phyloP scores from a whole-genome alignment of 2,329 filamentous ascomycete species.

The Cytospora leucostoma region DNA sequence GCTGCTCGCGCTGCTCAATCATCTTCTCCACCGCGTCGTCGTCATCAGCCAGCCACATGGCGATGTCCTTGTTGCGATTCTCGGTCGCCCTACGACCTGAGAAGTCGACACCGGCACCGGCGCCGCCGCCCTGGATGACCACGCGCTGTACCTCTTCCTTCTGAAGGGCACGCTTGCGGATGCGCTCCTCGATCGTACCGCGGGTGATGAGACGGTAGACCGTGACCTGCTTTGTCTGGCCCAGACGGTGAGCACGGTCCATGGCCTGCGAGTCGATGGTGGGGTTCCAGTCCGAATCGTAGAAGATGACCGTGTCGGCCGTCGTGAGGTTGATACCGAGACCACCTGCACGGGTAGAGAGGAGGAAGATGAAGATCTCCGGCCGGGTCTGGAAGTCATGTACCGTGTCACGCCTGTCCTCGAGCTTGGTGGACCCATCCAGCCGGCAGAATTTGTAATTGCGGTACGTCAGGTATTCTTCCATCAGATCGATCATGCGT shows the following conservation, averaged over 20 bases:
- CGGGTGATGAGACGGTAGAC: constrained; percentile 97
- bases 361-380: constrained; percentile 94
- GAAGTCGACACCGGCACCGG: constrained; percentile 86
- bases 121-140: constrained; percentile 87
- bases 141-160: constrained; percentile 99
- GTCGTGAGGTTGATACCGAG: constrained; percentile 96
- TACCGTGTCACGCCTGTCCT: constrained; percentile 94
- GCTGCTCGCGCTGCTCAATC: constrained; percentile 89
- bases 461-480: constrained; percentile 96
- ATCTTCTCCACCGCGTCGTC: constrained; percentile 78
- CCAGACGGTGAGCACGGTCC: constrained; percentile 97
- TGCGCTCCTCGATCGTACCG: constrained; percentile 96
- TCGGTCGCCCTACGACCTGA: constrained; percentile 85
- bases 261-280: constrained; percentile 98
- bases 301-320: constrained; percentile 98
- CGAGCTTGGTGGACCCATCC: constrained; percentile 94
- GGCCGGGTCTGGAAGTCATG: constrained; percentile 93
- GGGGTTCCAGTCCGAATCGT: constrained; percentile 99
- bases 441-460: constrained; percentile 99
- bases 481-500: constrained; percentile 98
- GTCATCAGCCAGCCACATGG: constrained; percentile 97
- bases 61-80: constrained; percentile 96
- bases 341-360: constrained; percentile 95
- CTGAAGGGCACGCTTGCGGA: constrained; percentile 92
- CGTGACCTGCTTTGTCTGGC: constrained; percentile 92